Evolutionary conservation across 345 rosid species (phyloP).

Genomic region (Jatropha curcas): DNA sequence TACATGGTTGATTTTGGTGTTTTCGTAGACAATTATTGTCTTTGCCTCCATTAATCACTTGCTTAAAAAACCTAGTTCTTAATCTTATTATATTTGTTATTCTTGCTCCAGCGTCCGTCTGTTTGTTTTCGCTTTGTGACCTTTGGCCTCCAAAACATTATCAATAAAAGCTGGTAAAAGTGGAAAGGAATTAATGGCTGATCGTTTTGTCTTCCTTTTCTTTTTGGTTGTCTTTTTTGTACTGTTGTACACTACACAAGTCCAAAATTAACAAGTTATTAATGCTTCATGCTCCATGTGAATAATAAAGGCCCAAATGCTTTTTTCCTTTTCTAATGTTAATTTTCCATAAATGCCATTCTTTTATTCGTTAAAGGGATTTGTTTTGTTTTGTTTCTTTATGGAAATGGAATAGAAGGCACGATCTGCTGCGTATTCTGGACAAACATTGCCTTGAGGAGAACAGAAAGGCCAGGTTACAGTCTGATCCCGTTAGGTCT

Average conservation of each 20-base stretch:
- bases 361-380: background rate
- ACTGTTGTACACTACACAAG: background rate
- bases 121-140: background rate
- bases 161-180: background rate
- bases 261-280: background rate
- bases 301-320: background rate
- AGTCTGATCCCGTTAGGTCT: conserved; percentile 21
- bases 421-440: conserved; percentile 30
- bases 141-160: background rate
- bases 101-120: too few species aligned
- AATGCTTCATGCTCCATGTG: background rate
- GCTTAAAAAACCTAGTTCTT: too few species aligned
- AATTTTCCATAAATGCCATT: too few species aligned
- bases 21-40: too few species aligned
- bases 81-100: background rate
- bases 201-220: background rate
- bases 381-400: background rate
- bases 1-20: too few species aligned
- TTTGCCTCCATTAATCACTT: too few species aligned
- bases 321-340: too few species aligned
- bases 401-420: conserved; percentile 32
- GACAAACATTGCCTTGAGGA: conserved; percentile 39
- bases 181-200: background rate
- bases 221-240: background rate
- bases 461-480: conserved; percentile 12